Evolutionary conservation across 164 flowering plant genomes (phyloP), one percentile per base, ranked within the genome.

Genomic region (Houttuynia cordata): DNA sequence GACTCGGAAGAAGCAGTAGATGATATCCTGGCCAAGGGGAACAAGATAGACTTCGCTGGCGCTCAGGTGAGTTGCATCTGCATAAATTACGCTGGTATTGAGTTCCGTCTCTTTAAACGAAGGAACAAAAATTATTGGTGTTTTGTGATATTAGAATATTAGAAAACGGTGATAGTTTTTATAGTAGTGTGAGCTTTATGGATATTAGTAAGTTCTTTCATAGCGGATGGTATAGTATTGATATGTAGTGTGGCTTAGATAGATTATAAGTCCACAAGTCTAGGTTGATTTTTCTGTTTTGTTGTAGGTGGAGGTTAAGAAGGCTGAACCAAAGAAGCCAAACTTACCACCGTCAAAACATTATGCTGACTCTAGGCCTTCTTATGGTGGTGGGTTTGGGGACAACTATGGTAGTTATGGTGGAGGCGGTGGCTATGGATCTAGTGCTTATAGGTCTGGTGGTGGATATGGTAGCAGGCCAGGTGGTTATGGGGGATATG

Each of bases 241-340:
- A 21, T 41, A 37, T 37, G 24, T 4, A 53, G 53, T 0, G 41
- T n/a, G 45, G 25, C 40, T 57, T 57, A 50, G 60, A 52, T 72
- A 12, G 61, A 30, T 59, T 69, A 23, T 58, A 52, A 51, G 65
- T 22, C 68, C 51, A 61, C 64, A 40, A 13, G 59, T 67, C 61
- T 62, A 64, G 62, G 63, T 65, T 61, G 45, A 61, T 67, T 50
- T 22, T 62, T 73, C 9, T 53, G n/a, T 55, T 67, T 58, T 68
- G 25, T 66, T 78, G 71, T 67, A 89, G 97, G 97, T 89, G 73
- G 97, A 89, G 70, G 79, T 89, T 65, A 89, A 87, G 85, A 89
- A 82, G 80, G 97, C 97, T 10, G 97, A 89, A 64, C 97, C 97
- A 58, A 89, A 85, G 78, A 88, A 84, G 65, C 61, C 74, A 53